phyloP scores from a whole-genome alignment of 1,139 yeast genomes.

The Yamadazyma triangularis region DNA sequence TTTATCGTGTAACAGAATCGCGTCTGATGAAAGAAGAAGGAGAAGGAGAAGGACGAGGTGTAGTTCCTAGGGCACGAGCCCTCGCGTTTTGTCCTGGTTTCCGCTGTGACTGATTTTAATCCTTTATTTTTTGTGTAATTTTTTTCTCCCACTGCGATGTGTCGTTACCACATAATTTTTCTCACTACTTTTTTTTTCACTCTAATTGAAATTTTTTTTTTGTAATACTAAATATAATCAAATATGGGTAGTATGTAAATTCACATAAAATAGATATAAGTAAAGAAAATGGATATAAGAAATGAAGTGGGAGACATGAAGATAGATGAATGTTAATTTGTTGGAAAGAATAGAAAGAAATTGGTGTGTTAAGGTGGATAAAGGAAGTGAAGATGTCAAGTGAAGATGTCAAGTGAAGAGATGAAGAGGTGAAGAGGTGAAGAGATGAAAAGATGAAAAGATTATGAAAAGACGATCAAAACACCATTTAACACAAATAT shows the following conservation, averaged over 20 bases:
- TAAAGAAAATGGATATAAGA: too few relatives aligned
- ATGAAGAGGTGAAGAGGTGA: too few relatives aligned
- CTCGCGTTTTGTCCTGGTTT: slow-evolving; percentile 1
- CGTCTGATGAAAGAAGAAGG: slow-evolving; percentile 1
- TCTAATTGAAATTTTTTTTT: slow-evolving; percentile 7
- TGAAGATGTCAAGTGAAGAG: too few relatives aligned
- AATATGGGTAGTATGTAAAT: slow-evolving; percentile 2
- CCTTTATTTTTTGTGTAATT: slow-evolving; percentile 6
- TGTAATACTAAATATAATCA: slow-evolving; percentile 1
- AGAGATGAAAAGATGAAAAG: neutral
- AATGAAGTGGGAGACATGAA: too few relatives aligned
- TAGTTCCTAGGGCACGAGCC: slow-evolving; percentile 4
- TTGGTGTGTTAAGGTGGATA: neutral
- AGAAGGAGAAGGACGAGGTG: slow-evolving; percentile 1
- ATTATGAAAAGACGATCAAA: neutral
- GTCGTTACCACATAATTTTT: too few relatives aligned
- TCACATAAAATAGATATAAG: too few relatives aligned
- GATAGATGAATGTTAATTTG: too few relatives aligned
- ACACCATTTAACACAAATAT: neutral
- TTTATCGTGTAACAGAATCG: slow-evolving; percentile 1
- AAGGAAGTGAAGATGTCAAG: neutral
- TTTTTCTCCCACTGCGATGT: too few relatives aligned
- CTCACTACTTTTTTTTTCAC: slow-evolving; percentile 2
- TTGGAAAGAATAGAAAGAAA: too few relatives aligned
- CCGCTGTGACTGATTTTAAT: slow-evolving; percentile 3